Base-by-base conservation (phyloP, 306 rosid genomes). In the Vigna mungo region DNA sequence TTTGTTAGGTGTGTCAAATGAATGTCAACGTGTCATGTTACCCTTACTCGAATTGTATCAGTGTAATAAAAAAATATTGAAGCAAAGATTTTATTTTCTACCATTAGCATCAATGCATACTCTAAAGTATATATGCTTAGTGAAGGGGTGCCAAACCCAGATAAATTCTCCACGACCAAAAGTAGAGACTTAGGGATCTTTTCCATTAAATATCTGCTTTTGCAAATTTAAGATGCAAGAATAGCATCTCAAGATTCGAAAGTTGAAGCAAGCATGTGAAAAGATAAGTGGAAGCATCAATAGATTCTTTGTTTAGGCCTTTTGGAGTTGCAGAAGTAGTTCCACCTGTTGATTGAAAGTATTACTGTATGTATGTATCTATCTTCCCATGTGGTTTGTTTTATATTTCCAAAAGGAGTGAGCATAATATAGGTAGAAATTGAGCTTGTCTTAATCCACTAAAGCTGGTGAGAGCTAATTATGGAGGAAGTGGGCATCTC, bases 401-500 rank as follows among this genome's bases (percentile, higher is more conserved):
- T 82, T 59, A 54, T 68, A 79, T 82, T 74, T 75, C 69, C 41
- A 41, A 59, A 71, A 76, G 59, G 53, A 68, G 80, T 52, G 37
- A 78, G 58, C 62, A 76, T 55, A 69, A 81, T 63, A 62, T 25
- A 25, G 71, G 67, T 69, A 56, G 43, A 52, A 54, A 25, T 53
- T 76, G 78, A 68, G 71, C 51, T 64, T 81, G 71, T 36, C 55
- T 73, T 71, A 78, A 71, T 71, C 80, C 78, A 73, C 68, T 68
- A 68, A 73, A 85, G 76, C 76, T 69, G 58, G 44, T 48, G 62
- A 86, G 65, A 81, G 60, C 69, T 86, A 80, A 81, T 81, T 78
- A 70, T 71, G 76, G 80, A 75, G 83, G 56, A 69, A 86, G 86
- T 87, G 88, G 80, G 88, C 78, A 85, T 87, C 88, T 82, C 78